Percentiles rank a stretch among this genome's conserved stretches.
Conservation (phyloP, 768 basidiomycete genomes). For the Leucocoprinus sp. region DNA sequence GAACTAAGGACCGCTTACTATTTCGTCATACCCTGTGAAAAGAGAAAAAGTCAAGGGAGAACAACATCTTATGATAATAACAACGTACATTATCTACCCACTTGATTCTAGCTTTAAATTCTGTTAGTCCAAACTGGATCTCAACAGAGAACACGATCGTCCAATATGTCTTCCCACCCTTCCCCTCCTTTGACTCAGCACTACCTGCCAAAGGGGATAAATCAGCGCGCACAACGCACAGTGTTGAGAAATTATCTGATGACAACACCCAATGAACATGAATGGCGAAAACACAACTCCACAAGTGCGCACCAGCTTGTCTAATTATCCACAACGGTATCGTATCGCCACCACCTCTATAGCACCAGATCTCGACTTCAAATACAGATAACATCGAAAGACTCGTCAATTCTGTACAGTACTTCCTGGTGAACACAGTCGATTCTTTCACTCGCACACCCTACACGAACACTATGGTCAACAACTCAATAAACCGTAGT, state of each 20-base stretch:
- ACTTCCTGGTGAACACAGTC: conserved; percentile 73
- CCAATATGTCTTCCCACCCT: conserved; percentile 67
- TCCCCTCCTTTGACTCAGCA: conserved; percentile 58
- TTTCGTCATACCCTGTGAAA: conserved; percentile 51
- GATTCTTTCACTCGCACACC: conserved; percentile 73
- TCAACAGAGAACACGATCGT: conserved; percentile 80
- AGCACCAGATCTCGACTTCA: conserved; percentile 83
- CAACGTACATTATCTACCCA: conserved; percentile 69
- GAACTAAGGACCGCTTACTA: conserved; percentile 40
- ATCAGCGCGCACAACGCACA: conserved; percentile 75
- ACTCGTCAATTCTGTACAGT: conserved; percentile 75
- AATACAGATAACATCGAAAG: conserved; percentile 70
- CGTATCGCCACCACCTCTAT: conserved; percentile 54
- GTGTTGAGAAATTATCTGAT: conserved; percentile 62
- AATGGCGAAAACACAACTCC: background rate
- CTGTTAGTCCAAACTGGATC: conserved; percentile 76
- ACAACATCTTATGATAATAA: background rate
- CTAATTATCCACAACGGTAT: conserved; percentile 72
- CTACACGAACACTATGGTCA: conserved; percentile 24
- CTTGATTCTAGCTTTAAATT: conserved; percentile 76
- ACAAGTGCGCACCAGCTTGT: conserved; percentile 34
- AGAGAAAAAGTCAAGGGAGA: conserved; percentile 4
- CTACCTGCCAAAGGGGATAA: conserved; percentile 64
- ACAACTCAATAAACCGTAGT: background rate
- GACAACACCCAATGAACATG: background rate